Evolutionary conservation across 345 rosid species (phyloP).

Genomic region (Geranium rotundifolium): DNA sequence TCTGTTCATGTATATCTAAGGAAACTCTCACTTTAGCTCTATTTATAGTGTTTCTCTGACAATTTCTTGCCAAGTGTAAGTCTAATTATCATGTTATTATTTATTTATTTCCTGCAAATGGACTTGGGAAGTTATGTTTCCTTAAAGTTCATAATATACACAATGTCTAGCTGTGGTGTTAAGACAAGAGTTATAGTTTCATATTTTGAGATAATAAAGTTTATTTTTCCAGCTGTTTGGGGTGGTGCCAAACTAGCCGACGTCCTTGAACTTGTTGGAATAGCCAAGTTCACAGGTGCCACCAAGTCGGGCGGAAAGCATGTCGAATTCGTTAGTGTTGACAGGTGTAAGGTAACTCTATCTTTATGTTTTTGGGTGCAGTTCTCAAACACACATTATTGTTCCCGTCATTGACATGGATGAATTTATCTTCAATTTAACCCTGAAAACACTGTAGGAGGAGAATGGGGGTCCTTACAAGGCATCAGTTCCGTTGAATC

Average conservation of each 20-base stretch:
- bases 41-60: not conserved
- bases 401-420: not conserved
- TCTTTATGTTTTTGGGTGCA: not conserved
- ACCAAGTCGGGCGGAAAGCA: slow-evolving; percentile 68
- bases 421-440: not conserved
- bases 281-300: slow-evolving; percentile 39
- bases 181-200: not conserved
- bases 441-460: slow-evolving; percentile 36
- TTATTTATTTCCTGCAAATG: not conserved
- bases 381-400: not conserved
- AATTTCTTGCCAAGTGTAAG: not conserved
- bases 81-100: not conserved
- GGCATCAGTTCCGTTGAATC: slow-evolving; percentile 83
- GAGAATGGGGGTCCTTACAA: slow-evolving; percentile 99
- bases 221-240: slow-evolving; percentile 58
- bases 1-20: not conserved
- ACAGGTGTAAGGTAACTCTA: slow-evolving; percentile 68
- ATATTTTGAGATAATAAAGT: not conserved
- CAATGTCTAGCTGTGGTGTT: not conserved
- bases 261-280: slow-evolving; percentile 75
- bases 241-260: slow-evolving; percentile 77
- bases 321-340: slow-evolving; percentile 93
- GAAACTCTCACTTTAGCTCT: not conserved
- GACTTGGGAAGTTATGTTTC: not conserved
- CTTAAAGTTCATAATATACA: not conserved